Percentiles rank a stretch among this genome's conserved stretches.
phyloP scores from a whole-genome alignment of 345 rosid genomes.

The Ceriops tagal region DNA sequence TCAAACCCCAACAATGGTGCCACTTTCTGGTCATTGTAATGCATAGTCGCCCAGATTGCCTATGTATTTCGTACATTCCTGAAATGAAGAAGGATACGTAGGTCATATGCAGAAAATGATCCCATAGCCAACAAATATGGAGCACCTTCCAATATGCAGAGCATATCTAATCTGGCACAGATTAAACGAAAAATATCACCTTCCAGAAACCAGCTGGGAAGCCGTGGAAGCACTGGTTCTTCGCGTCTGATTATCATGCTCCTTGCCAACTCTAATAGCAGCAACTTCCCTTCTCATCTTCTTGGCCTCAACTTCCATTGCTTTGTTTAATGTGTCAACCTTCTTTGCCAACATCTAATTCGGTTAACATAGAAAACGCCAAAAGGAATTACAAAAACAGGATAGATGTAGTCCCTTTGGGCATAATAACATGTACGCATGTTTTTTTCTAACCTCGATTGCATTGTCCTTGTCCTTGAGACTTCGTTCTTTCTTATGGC shows the following conservation, averaged over 20 bases:
- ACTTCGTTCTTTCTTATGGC: constrained; percentile 40
- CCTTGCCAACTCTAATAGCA: constrained; percentile 34
- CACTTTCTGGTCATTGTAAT: constrained; percentile 2
- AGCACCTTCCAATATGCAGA: background rate
- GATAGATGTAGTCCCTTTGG: background rate
- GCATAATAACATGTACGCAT: background rate
- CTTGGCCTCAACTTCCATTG: constrained; percentile 46
- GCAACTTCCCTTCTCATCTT: constrained; percentile 44
- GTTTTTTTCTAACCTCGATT: constrained; percentile 26
- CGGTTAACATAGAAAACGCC: background rate
- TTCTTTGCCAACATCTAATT: constrained; percentile 46
- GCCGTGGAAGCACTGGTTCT: constrained; percentile 39
- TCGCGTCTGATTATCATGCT: constrained; percentile 26
- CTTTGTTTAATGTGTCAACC: constrained; percentile 41
- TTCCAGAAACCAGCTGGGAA: constrained; percentile 26
- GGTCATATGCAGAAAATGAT: background rate
- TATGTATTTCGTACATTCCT: constrained; percentile 15
- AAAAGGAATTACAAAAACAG: background rate
- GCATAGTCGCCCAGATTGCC: background rate
- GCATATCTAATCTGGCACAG: background rate
- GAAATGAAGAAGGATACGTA: background rate
- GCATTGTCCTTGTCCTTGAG: constrained; percentile 45
- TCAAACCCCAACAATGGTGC: background rate
- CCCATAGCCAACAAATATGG: background rate
- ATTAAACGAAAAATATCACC: constrained; percentile 21